These are phyloP conservation scores for Aspergillus conjunctus DNA, from an alignment of 495 filamentous ascomycete species.

Conservation along the genomic window DNA sequence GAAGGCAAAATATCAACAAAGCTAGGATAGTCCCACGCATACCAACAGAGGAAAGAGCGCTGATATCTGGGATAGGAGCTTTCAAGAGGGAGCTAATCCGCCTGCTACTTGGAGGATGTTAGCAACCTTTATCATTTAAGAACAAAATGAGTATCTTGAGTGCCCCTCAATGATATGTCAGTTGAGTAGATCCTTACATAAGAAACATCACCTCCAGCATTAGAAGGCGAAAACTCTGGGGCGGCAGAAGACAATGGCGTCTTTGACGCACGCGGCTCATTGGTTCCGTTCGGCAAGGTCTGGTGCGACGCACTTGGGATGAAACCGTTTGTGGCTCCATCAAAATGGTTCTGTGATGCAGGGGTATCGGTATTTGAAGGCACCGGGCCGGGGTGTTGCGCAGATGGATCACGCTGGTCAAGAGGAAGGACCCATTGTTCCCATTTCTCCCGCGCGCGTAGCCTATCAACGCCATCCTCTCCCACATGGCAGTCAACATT, in stretches of 20 bases:
- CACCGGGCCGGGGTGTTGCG: constrained; percentile 60
- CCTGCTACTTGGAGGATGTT: constrained; percentile 45
- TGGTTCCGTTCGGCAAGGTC: constrained; percentile 41
- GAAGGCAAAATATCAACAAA: background rate
- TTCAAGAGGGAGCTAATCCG: constrained; percentile 29
- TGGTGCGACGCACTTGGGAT: constrained; percentile 21
- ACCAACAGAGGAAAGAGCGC: background rate
- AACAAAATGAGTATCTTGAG: background rate
- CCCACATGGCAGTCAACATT: constrained; percentile 69
- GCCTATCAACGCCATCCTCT: constrained; percentile 72
- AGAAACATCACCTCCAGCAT: constrained; percentile 39
- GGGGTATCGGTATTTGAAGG: constrained; percentile 30
- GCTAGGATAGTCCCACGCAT: background rate
- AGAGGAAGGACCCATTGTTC: constrained; percentile 73
- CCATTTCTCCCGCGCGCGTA: constrained; percentile 80
- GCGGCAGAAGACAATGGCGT: constrained; percentile 72
- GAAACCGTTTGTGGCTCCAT: constrained; percentile 36
- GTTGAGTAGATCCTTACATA: constrained; percentile 48
- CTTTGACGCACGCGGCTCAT: constrained; percentile 46
- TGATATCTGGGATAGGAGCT: background rate
- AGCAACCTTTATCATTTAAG: constrained; percentile 47
- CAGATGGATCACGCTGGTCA: constrained; percentile 60
- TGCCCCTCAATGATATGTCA: constrained; percentile 54
- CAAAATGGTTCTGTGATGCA: constrained; percentile 29
- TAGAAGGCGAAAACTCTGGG: constrained; percentile 72